Evolutionary conservation across 768 basidiomycete species (phyloP).

Genomic region (Pulveroboletus sp.): DNA sequence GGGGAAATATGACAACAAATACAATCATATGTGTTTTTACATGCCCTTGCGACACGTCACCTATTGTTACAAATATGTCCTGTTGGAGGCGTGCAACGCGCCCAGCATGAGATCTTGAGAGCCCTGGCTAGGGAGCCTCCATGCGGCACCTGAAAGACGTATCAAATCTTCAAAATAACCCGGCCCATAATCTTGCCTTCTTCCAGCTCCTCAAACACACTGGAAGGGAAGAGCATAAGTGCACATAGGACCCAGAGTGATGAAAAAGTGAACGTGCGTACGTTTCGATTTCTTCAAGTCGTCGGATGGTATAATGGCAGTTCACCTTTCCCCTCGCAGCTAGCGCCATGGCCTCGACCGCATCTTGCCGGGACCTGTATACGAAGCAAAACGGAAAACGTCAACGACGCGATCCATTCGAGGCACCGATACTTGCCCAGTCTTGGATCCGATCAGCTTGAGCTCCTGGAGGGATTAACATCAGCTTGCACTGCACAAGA

Average conservation of each 20-base stretch:
- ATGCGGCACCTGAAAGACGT: not conserved
- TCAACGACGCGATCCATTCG: not conserved
- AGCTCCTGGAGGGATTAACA: slow-evolving; percentile 14
- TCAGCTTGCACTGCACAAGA: not conserved
- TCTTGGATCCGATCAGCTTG: slow-evolving; percentile 17
- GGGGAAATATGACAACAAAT: no score
- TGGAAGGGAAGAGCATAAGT: not conserved
- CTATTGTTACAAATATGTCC: not conserved
- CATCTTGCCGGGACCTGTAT: slow-evolving; percentile 40
- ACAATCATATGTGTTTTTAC: no score
- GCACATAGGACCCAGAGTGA: not conserved
- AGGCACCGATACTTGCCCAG: slow-evolving; percentile 13
- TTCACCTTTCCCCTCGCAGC: slow-evolving; percentile 37
- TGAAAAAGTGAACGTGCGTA: not conserved
- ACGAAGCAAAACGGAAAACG: not conserved
- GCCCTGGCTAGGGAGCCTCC: no score
- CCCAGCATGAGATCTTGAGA: not conserved
- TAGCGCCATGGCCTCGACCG: slow-evolving; percentile 42
- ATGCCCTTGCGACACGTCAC: no score
- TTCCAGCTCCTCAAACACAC: slow-evolving; percentile 21
- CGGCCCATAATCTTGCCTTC: slow-evolving; percentile 16
- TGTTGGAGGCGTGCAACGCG: no score
- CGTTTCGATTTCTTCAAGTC: slow-evolving; percentile 29
- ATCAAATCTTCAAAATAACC: slow-evolving; percentile 21
- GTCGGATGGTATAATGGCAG: slow-evolving; percentile 23